Percentiles rank a stretch among this genome's conserved stretches.
Evolutionary conservation across 345 rosid species (phyloP).

Genomic region (Erysimum cheiranthoides): DNA sequence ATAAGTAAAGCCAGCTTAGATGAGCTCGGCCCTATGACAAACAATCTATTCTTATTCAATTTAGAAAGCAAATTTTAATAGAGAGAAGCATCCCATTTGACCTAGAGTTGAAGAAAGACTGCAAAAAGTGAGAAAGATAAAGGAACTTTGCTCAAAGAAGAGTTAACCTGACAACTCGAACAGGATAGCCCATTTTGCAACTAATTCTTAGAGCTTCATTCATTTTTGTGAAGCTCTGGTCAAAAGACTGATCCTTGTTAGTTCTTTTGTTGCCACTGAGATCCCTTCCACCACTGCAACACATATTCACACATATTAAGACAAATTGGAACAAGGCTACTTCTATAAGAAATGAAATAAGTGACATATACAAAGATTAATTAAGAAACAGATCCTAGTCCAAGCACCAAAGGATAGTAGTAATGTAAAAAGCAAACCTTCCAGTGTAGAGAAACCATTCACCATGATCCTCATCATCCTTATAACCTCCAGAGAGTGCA

Average conservation of each 20-base stretch:
- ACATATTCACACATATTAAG: conserved; percentile 21
- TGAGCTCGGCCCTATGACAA: background rate
- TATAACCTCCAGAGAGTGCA: conserved; percentile 78
- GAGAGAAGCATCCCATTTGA: background rate
- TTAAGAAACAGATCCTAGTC: background rate
- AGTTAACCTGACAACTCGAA: conserved; percentile 81
- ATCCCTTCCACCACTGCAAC: conserved; percentile 82
- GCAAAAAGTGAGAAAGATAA: background rate
- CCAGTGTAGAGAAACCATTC: conserved; percentile 44
- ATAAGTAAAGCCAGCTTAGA: background rate
- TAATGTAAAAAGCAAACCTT: conserved; percentile 31
- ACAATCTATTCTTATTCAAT: background rate
- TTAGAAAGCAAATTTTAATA: background rate
- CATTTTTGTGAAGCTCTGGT: conserved; percentile 60
- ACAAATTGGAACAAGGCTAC: background rate
- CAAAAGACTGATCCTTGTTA: conserved; percentile 70
- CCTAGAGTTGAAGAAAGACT: background rate
- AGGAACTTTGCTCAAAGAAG: background rate
- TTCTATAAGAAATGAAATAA: background rate
- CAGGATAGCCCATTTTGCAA: conserved; percentile 80
- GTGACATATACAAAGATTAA: background rate
- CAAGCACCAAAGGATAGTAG: background rate
- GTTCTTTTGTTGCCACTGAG: conserved; percentile 77
- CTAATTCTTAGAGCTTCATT: conserved; percentile 78
- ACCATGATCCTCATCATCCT: conserved; percentile 87